These are phyloP conservation scores for Mycena rebaudengoi DNA, from an alignment of 768 basidiomycete genomes.

Conservation along the genomic window DNA sequence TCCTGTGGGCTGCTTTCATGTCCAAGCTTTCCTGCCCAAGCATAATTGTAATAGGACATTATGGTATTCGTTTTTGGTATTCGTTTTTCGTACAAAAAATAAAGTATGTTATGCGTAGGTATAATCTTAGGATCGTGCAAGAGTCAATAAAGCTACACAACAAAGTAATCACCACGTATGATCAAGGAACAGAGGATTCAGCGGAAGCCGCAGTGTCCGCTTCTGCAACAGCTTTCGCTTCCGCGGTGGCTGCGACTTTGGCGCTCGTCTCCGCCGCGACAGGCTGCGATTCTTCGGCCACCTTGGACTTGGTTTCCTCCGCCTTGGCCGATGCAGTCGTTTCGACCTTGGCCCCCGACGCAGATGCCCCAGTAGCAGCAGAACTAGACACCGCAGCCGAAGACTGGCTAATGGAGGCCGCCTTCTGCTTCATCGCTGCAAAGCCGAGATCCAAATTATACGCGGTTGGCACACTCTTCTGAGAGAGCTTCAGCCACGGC, in stretches of 20 bases:
- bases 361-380: slow-evolving; percentile 7
- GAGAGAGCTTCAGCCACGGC: slow-evolving; percentile 71
- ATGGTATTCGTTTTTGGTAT: too few species aligned
- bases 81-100: slow-evolving; percentile 14
- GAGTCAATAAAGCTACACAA: slow-evolving; percentile 13
- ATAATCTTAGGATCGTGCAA: slow-evolving; percentile 8
- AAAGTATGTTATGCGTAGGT: slow-evolving; percentile 13
- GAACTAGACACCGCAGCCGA: slow-evolving; percentile 15
- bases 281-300: neutral
- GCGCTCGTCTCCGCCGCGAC: neutral
- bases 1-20: too few species aligned
- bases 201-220: slow-evolving; percentile 5
- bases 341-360: neutral
- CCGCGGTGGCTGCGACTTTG: neutral
- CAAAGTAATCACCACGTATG: neutral
- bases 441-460: slow-evolving; percentile 48
- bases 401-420: slow-evolving; percentile 25
- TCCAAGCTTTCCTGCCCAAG: too few species aligned
- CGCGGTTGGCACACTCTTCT: slow-evolving; percentile 59
- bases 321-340: neutral
- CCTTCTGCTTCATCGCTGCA: slow-evolving; percentile 31
- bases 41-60: too few species aligned
- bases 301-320: neutral
- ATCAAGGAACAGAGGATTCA: slow-evolving; percentile 9
- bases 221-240: slow-evolving; percentile 11